phyloP scores from a whole-genome alignment of 2,329 filamentous ascomycete genomes.

The Grosmannia huntii region DNA sequence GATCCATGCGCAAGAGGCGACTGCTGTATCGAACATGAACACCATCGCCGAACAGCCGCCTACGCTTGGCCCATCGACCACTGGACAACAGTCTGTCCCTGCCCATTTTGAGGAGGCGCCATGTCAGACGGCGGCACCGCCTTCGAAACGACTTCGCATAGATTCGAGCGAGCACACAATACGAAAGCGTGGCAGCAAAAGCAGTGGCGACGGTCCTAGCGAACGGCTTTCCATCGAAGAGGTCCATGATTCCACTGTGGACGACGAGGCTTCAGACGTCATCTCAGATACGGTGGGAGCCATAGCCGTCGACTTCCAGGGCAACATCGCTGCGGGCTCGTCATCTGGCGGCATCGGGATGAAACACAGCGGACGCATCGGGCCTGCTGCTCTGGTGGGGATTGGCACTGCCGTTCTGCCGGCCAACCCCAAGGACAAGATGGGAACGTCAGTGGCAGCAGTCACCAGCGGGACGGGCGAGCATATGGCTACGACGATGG shows the following conservation, averaged over 20 bases:
- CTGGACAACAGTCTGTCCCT: not conserved
- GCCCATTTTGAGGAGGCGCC: not conserved
- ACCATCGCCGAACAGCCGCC: not conserved
- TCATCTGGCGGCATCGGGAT: conserved; percentile 97
- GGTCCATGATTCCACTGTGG: not conserved
- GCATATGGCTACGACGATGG: conserved; percentile 94
- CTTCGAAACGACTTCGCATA: conserved; percentile 5
- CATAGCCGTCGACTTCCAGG: conserved; percentile 76
- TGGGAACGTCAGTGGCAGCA: conserved; percentile 59
- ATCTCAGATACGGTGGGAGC: conserved; percentile 93
- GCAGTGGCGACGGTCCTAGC: not conserved
- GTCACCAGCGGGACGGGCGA: conserved; percentile 94
- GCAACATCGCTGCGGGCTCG: conserved; percentile 84
- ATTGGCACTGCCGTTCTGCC: conserved; percentile 87
- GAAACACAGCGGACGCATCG: conserved; percentile 87
- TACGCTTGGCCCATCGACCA: not conserved
- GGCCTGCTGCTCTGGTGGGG: conserved; percentile 84
- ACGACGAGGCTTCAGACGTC: conserved; percentile 25
- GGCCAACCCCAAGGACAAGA: conserved; percentile 53
- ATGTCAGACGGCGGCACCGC: not conserved
- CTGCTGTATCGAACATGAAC: not conserved
- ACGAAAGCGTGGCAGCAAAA: not conserved
- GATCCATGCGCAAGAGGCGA: not conserved
- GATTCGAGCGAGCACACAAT: not conserved
- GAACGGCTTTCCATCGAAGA: not conserved